Conservation (phyloP, 768 basidiomycete genomes). For the Tylopilus intermedius region DNA sequence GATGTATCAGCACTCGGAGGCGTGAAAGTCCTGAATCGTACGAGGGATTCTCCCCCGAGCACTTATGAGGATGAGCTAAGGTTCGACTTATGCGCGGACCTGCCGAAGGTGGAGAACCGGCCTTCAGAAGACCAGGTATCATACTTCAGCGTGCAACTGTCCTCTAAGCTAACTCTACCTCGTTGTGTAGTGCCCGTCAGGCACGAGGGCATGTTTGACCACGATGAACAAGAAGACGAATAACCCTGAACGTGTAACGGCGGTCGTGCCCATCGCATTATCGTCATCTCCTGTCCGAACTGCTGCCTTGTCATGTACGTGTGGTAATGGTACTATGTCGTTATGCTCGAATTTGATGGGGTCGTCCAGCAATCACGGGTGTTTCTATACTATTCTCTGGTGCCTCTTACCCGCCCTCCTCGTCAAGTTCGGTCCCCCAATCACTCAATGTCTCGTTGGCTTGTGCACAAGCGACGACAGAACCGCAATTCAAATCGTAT, state of each 20-base stretch:
- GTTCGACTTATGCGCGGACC: conserved; percentile 65
- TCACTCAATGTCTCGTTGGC: conserved; percentile 56
- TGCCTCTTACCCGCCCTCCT: conserved; percentile 51
- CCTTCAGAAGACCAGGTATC: conserved; percentile 66
- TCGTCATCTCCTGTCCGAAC: conserved; percentile 28
- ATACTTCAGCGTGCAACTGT: conserved; percentile 17
- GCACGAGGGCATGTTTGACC: conserved; percentile 71
- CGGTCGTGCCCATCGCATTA: conserved; percentile 72
- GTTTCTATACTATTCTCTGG: conserved; percentile 58
- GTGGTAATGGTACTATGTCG: not conserved
- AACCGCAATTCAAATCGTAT: conserved; percentile 57
- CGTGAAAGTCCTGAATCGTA: conserved; percentile 46
- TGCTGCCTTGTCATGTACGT: conserved; percentile 36
- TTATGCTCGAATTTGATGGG: conserved; percentile 5
- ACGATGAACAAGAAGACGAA: conserved; percentile 57
- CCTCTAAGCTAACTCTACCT: conserved; percentile 5
- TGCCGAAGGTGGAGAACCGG: conserved; percentile 43
- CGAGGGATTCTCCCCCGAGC: conserved; percentile 61
- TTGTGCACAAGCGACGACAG: conserved; percentile 43
- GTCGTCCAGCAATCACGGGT: conserved; percentile 45
- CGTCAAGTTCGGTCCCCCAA: conserved; percentile 44
- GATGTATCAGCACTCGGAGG: conserved; percentile 57
- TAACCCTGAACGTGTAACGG: conserved; percentile 54
- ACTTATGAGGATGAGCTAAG: conserved; percentile 51
- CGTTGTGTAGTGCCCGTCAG: conserved; percentile 52